phyloP scores from a whole-genome alignment of 2,329 filamentous ascomycete genomes.

The Xylogone sp. region DNA sequence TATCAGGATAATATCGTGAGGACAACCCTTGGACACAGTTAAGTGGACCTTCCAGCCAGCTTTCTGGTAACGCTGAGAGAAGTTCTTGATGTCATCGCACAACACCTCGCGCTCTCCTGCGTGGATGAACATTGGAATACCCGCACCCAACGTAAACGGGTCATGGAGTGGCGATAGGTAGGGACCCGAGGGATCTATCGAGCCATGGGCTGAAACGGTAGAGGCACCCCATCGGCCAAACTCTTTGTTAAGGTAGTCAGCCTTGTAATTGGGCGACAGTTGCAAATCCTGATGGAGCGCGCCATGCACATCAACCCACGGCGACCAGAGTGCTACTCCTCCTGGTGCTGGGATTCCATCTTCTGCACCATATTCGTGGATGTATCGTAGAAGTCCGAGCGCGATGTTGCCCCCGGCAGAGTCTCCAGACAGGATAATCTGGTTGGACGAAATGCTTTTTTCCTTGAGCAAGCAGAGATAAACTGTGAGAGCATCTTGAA shows the following conservation, averaged over 20 bases:
- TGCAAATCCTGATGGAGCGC: background rate
- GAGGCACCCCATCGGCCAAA: no score
- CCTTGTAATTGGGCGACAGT: no score
- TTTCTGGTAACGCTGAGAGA: constrained; percentile 10
- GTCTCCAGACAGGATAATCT: background rate
- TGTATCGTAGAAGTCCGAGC: constrained; percentile 28
- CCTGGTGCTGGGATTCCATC: constrained; percentile 17
- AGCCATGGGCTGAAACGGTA: no score
- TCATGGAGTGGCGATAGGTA: no score
- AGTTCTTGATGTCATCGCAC: constrained; percentile 16
- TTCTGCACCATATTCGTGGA: constrained; percentile 19
- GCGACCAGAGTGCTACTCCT: background rate
- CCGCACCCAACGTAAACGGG: constrained; percentile 9
- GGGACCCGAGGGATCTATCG: no score
- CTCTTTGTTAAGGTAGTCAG: background rate
- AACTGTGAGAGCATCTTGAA: background rate
- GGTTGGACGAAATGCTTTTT: background rate
- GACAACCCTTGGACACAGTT: constrained; percentile 8
- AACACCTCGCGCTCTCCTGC: constrained; percentile 19
- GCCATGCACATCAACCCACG: background rate
- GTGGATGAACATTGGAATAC: constrained; percentile 20
- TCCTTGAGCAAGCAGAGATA: background rate
- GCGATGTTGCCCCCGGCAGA: constrained; percentile 28
- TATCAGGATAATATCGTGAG: background rate
- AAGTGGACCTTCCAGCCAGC: constrained; percentile 15